Conservation (phyloP, 2,329 filamentous ascomycete species). For the Xylariaceae sp. region DNA sequence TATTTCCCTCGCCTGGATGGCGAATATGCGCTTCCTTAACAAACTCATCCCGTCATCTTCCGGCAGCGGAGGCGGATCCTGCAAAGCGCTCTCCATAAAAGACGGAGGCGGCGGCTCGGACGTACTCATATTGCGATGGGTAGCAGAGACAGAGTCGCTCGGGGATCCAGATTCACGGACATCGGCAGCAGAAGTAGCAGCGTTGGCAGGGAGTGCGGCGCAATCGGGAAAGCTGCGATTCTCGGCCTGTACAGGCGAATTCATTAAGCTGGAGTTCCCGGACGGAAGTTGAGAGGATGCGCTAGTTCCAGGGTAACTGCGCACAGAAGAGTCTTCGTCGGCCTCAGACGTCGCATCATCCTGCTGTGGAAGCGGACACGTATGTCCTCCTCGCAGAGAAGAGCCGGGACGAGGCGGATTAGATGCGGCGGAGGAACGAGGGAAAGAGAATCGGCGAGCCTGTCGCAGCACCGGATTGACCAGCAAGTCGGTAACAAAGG, state of each 20-base stretch:
- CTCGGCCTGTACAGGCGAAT: slow-evolving; percentile 14
- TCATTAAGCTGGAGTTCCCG: slow-evolving; percentile 26
- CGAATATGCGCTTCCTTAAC: slow-evolving; percentile 63
- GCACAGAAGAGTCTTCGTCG: slow-evolving; percentile 29
- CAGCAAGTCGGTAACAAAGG: slow-evolving; percentile 60
- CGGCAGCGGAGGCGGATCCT: slow-evolving; percentile 45
- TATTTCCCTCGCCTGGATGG: slow-evolving; percentile 60
- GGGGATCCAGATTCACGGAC: slow-evolving; percentile 11
- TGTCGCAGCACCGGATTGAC: slow-evolving; percentile 64
- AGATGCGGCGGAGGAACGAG: slow-evolving; percentile 36
- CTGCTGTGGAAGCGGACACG: slow-evolving; percentile 20
- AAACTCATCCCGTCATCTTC: slow-evolving; percentile 75
- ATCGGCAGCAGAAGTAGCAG: slow-evolving; percentile 3
- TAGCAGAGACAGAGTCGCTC: slow-evolving; percentile 13
- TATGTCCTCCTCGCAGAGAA: slow-evolving; percentile 33
- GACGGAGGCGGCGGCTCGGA: slow-evolving; percentile 13
- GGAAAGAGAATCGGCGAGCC: slow-evolving; percentile 59
- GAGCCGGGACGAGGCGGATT: slow-evolving; percentile 34
- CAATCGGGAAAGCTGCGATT: slow-evolving; percentile 6
- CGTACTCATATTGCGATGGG: slow-evolving; percentile 15
- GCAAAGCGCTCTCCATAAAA: background rate
- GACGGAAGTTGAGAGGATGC: slow-evolving; percentile 28
- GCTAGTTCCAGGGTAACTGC: slow-evolving; percentile 25
- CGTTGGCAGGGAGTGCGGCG: slow-evolving; percentile 3
- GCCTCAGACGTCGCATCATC: slow-evolving; percentile 32